phyloP scores from a whole-genome alignment of 1,284 basidiomycete species.

The Mycosarcoma maydis region DNA sequence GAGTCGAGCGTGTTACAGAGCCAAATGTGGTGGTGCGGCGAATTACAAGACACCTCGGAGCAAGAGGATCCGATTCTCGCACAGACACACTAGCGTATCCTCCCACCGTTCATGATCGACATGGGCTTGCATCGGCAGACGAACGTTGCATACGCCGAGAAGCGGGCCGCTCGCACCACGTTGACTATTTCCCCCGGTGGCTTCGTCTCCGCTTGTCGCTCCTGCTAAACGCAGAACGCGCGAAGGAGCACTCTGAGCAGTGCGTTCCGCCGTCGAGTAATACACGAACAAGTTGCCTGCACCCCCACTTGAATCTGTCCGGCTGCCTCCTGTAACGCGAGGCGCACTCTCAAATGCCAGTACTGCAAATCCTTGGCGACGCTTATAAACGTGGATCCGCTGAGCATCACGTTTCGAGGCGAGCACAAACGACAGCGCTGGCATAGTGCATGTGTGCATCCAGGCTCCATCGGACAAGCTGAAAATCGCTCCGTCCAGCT shows the following conservation, averaged over 20 bases:
- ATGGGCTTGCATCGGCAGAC: neutral
- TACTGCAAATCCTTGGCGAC: conserved; percentile 17
- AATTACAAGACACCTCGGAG: conserved; percentile 28
- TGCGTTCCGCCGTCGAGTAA: conserved; percentile 17
- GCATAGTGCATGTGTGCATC: conserved; percentile 81
- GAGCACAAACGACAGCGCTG: conserved; percentile 90
- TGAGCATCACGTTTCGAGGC: conserved; percentile 77
- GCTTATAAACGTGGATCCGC: conserved; percentile 45
- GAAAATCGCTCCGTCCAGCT: conserved; percentile 84
- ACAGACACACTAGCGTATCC: conserved; percentile 33
- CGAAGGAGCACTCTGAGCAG: conserved; percentile 25
- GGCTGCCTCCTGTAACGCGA: conserved; percentile 19
- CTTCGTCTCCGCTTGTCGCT: neutral
- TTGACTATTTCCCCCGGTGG: no score
- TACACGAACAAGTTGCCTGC: conserved; percentile 60
- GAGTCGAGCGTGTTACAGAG: no score
- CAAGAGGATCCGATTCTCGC: conserved; percentile 37
- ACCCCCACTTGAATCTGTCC: conserved; percentile 3
- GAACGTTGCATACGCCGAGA: conserved; percentile 26
- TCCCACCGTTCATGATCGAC: conserved; percentile 1
- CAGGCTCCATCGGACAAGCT: conserved; percentile 69
- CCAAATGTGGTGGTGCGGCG: no score
- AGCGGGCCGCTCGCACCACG: conserved; percentile 24
- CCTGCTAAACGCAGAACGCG: conserved; percentile 43
- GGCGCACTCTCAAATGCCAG: conserved; percentile 51